phyloP scores from a whole-genome alignment of 1,139 yeast genomes.

The Torulaspora pretoriensis region DNA sequence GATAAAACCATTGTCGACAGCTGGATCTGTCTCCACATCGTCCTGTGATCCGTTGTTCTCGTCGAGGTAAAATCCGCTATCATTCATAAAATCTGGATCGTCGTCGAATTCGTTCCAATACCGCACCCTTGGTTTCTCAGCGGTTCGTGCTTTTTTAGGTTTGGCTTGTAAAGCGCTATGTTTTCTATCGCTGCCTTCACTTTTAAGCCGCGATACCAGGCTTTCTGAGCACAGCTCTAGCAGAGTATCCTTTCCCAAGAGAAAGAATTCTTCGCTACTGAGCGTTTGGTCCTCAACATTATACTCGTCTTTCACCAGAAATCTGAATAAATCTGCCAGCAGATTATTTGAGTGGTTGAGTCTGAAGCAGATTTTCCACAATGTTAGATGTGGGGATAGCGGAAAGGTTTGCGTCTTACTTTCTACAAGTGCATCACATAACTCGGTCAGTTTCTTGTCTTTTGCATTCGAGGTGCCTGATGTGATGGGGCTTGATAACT shows the following conservation, averaged over 20 bases:
- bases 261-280: constrained; percentile 25
- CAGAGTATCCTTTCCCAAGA: constrained; percentile 20
- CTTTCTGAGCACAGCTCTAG: constrained; percentile 15
- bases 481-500: constrained; percentile 37
- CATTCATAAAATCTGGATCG: constrained; percentile 45
- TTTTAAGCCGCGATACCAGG: constrained; percentile 1
- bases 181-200: constrained; percentile 1
- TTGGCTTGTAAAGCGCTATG: constrained; percentile 1
- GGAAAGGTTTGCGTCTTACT: constrained; percentile 38
- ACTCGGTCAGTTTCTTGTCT: constrained; percentile 35
- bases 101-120: constrained; percentile 76
- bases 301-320: constrained; percentile 31
- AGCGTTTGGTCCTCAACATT: constrained; percentile 13
- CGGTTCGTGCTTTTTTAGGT: constrained; percentile 1
- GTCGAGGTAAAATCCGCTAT: constrained; percentile 28
- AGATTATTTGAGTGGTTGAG: constrained; percentile 37
- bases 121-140: constrained; percentile 37
- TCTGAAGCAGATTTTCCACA: constrained; percentile 29
- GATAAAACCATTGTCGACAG: constrained; percentile 23
- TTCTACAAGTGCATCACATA: constrained; percentile 40
- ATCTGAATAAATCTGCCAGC: constrained; percentile 34
- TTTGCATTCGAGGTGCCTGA: constrained; percentile 16
- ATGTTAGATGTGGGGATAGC: constrained; percentile 32
- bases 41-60: constrained; percentile 17
- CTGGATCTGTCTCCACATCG: constrained; percentile 12